phyloP scores from a whole-genome alignment of 1,284 basidiomycete species.

The Ceratobasidium sp. region DNA sequence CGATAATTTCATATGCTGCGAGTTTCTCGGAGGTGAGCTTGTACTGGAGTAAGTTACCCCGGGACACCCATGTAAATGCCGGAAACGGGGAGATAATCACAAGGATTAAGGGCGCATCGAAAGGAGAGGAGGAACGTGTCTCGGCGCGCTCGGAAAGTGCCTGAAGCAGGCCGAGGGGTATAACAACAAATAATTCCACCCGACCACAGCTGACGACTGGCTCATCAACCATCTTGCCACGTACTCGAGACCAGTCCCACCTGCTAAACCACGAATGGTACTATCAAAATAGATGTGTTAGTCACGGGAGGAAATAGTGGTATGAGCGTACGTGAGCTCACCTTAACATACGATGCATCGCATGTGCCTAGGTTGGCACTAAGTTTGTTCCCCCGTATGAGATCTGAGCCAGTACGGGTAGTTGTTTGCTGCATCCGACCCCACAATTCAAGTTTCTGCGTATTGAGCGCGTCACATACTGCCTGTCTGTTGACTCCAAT shows the following conservation, averaged over 20 bases:
- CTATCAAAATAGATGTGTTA: not conserved
- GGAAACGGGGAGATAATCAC: slow-evolving; percentile 15
- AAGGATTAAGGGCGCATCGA: not conserved
- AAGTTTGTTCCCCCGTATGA: not conserved
- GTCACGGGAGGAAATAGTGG: not conserved
- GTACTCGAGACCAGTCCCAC: not conserved
- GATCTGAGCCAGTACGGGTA: not conserved
- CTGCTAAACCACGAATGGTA: not conserved
- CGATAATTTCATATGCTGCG: not conserved
- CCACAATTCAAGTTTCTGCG: not conserved
- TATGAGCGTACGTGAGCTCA: not conserved
- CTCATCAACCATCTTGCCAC: not conserved
- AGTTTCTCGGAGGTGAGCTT: not conserved
- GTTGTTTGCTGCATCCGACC: slow-evolving; percentile 2
- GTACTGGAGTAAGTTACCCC: not conserved
- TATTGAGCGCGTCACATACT: not conserved
- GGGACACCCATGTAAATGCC: not conserved
- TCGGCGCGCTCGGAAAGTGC: not conserved
- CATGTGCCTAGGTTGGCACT: not conserved
- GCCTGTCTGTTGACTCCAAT: not conserved
- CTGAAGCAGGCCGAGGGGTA: not conserved
- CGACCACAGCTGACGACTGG: slow-evolving; percentile 2
- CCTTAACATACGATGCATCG: slow-evolving; percentile 14
- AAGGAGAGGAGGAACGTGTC: not conserved
- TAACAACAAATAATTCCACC: slow-evolving; percentile 5